phyloP scores from a whole-genome alignment of 148 eudicot genomes.

The Polygonum maritimum region DNA sequence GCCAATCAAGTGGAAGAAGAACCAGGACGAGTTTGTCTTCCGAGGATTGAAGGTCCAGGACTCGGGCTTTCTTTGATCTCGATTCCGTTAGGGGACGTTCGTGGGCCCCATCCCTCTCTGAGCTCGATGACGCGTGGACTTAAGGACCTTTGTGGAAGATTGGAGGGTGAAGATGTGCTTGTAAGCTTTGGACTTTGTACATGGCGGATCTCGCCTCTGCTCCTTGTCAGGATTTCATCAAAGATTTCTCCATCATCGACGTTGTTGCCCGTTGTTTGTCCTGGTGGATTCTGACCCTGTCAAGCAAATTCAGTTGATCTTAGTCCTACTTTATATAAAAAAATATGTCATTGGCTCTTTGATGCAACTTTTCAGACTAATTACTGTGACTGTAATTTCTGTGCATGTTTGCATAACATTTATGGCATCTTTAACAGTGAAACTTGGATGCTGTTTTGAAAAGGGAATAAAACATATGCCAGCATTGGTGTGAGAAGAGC shows the following conservation, averaged over 20 bases:
- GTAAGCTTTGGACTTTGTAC: constrained; percentile 52
- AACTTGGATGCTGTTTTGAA: too few species aligned
- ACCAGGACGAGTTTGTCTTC: constrained; percentile 19
- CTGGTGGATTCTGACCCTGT: constrained; percentile 42
- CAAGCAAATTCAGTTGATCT: constrained; percentile 5
- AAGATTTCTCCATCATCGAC: constrained; percentile 54
- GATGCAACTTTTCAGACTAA: too few species aligned
- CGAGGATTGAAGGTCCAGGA: constrained; percentile 44
- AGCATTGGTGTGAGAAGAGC: too few species aligned
- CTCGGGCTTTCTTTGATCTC: constrained; percentile 62
- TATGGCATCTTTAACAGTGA: too few species aligned
- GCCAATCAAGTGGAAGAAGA: constrained; percentile 32
- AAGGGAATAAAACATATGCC: too few species aligned
- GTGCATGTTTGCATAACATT: too few species aligned
- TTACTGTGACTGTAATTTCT: too few species aligned
- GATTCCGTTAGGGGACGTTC: constrained; percentile 29
- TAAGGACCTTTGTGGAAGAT: constrained; percentile 24
- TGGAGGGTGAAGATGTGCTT: constrained; percentile 47
- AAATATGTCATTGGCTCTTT: too few species aligned
- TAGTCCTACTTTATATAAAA: background rate
- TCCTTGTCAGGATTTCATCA: constrained; percentile 70
- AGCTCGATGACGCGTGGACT: constrained; percentile 44
- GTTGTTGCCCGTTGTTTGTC: constrained; percentile 18
- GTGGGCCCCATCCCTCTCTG: constrained; percentile 38
- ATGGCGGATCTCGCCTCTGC: constrained; percentile 77